Base-by-base conservation (phyloP, 495 filamentous ascomycete species). In the Bryoglossum gracile region DNA sequence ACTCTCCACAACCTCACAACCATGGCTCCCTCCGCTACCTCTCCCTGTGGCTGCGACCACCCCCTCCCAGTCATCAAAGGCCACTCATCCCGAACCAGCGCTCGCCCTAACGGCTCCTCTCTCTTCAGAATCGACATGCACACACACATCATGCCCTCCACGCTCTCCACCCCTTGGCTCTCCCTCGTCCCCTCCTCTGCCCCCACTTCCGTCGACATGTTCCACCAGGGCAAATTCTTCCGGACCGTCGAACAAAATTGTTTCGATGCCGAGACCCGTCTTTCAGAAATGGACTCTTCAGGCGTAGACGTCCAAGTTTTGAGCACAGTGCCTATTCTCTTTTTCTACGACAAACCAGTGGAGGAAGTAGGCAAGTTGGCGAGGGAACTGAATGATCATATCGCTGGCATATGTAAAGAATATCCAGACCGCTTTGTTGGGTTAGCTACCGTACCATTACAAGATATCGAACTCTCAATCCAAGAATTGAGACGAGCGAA, bases 121-220 rank as follows among this genome's bases (percentile, higher is more conserved):
- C 28, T 46, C 3, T 46, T 46, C 14, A 14, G 43, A 19, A 46
- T 46, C 30, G 43, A 46, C n/a, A 46, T 46, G 43, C 45, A 48
- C 33, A 37, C 45, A 3, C 45, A 37, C 23, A 25, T 48, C 18
- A 48, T 38, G 33, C 45, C 35, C 21, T 23, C 45, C 14, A 48
- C 22, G 4, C 45, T 48, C 21, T 34, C 45, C 16, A 34, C 37
- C 39, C 45, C 32, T n/a, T n/a, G n/a, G n/a, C 17, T 48, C 45
- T n/a, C 18, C 21, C 8, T 48, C 22, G 9, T 26, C 33, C 13
- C 9, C 32, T 3, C 19, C 45, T n/a, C 33, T 18, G 11, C 6
- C 17, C 4, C 23, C 45, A 38, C 32, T 18, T 34, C 43, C 43
- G 16, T 35, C 3, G 43, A 46, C n/a, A 46, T 46, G 43, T 46